Evolutionary conservation across 768 basidiomycete genomes (phyloP).

Genomic region (Hortiboletus flavorubellus): DNA sequence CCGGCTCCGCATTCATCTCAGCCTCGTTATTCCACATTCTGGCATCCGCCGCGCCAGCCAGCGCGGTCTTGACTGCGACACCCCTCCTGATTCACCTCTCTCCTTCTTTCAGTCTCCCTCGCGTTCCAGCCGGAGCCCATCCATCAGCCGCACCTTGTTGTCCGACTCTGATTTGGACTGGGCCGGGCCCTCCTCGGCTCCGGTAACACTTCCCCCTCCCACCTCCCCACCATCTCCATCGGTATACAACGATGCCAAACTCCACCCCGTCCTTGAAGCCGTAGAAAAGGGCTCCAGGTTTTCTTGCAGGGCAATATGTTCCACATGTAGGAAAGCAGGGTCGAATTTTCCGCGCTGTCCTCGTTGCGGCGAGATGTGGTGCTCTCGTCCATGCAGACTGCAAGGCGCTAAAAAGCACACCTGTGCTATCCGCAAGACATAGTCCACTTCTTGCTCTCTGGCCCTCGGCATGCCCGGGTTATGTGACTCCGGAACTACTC

Average conservation of each 20-base stretch:
- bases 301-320: slow-evolving; percentile 41
- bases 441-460: background rate
- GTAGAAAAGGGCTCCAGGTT: slow-evolving; percentile 54
- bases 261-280: slow-evolving; percentile 46
- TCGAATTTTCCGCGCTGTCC: slow-evolving; percentile 60
- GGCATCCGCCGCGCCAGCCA: background rate
- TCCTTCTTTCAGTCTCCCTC: slow-evolving; percentile 18
- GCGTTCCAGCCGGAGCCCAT: slow-evolving; percentile 28
- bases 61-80: slow-evolving; percentile 15
- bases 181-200: slow-evolving; percentile 9
- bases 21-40: slow-evolving; percentile 15
- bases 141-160: slow-evolving; percentile 44
- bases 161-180: slow-evolving; percentile 19
- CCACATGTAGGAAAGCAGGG: slow-evolving; percentile 51
- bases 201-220: background rate
- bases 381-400: slow-evolving; percentile 59
- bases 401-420: slow-evolving; percentile 50
- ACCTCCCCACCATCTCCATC: slow-evolving; percentile 21
- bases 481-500: background rate
- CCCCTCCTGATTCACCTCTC: slow-evolving; percentile 29
- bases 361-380: slow-evolving; percentile 59
- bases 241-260: slow-evolving; percentile 10
- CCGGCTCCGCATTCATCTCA: slow-evolving; percentile 25
- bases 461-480: background rate
- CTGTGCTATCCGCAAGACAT: slow-evolving; percentile 31